Evolutionary conservation across 352 stramenopile species (phyloP).

Genomic region (Pythium myriotylum): DNA sequence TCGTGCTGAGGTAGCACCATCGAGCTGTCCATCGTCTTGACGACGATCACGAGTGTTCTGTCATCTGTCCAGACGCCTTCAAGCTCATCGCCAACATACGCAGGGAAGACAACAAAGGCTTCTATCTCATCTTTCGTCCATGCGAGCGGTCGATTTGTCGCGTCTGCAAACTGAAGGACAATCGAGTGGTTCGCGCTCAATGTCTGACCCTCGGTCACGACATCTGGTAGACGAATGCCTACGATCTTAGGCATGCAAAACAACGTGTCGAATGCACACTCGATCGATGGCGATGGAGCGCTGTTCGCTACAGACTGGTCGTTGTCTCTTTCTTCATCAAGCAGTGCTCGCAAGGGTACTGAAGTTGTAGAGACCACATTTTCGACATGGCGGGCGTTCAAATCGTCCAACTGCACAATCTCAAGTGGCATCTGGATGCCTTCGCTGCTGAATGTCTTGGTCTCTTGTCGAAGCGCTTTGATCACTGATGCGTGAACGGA

Average conservation of each 20-base stretch:
- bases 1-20: slow-evolving; percentile 40
- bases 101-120: slow-evolving; percentile 47
- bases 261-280: slow-evolving; percentile 54
- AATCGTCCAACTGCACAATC: slow-evolving; percentile 14
- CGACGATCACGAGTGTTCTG: slow-evolving; percentile 41
- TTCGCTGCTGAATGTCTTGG: background rate
- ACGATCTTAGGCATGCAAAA: slow-evolving; percentile 61
- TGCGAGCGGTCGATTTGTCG: slow-evolving; percentile 51
- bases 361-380: too few species aligned
- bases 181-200: slow-evolving; percentile 49
- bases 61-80: slow-evolving; percentile 44
- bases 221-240: slow-evolving; percentile 50
- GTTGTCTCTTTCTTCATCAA: background rate
- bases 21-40: slow-evolving; percentile 39
- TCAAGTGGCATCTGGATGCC: slow-evolving; percentile 2
- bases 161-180: slow-evolving; percentile 51
- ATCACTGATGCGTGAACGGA: background rate
- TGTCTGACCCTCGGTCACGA: slow-evolving; percentile 22
- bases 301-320: background rate
- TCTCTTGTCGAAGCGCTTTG: background rate
- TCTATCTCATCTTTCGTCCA: slow-evolving; percentile 40
- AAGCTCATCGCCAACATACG: slow-evolving; percentile 61
- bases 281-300: slow-evolving; percentile 7
- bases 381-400: too few species aligned
- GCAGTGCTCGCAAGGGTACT: too few species aligned